Percentiles rank a stretch among this genome's conserved stretches.
Evolutionary conservation across 441 rosid species (phyloP).

Genomic region (Brassica balearica): DNA sequence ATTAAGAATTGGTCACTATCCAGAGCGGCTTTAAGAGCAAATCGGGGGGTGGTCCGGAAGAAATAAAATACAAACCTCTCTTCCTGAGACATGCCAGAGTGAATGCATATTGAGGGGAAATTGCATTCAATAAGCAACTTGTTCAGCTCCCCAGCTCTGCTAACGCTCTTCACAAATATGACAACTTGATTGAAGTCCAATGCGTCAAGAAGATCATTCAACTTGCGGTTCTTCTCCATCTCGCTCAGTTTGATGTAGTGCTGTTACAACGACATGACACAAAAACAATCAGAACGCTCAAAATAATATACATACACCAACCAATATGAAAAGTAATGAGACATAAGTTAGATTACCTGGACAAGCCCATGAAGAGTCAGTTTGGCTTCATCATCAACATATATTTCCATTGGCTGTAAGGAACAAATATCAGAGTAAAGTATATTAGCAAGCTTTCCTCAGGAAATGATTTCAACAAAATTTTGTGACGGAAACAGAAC

Average conservation of each 20-base stretch:
- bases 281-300: not conserved
- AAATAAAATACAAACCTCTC: conserved; percentile 64
- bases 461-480: conserved; percentile 70
- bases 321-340: not conserved
- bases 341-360: conserved; percentile 58
- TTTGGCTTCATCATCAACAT: conserved; percentile 98
- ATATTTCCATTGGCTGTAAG: conserved; percentile 90
- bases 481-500: conserved; percentile 52
- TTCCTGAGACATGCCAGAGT: conserved; percentile 99
- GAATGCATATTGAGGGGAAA: conserved; percentile 96
- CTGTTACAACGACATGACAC: conserved; percentile 44
- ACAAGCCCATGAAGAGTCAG: conserved; percentile 99
- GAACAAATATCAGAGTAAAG: conserved; percentile 79
- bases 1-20: not conserved
- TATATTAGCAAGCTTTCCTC: conserved; percentile 69
- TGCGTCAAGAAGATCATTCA: conserved; percentile 96
- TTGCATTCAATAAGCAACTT: conserved; percentile 94
- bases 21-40: not conserved
- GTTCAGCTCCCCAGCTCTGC: conserved; percentile 92
- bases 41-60: not conserved
- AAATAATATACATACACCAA: not conserved
- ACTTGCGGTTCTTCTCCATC: conserved; percentile 95
- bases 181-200: conserved; percentile 98
- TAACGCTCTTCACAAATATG: conserved; percentile 96
- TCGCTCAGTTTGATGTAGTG: conserved; percentile 97